Evolutionary conservation across 2,329 filamentous ascomycete species (phyloP), one percentile per base, ranked within the genome.

Genomic region (Arachnomyces sp.): DNA sequence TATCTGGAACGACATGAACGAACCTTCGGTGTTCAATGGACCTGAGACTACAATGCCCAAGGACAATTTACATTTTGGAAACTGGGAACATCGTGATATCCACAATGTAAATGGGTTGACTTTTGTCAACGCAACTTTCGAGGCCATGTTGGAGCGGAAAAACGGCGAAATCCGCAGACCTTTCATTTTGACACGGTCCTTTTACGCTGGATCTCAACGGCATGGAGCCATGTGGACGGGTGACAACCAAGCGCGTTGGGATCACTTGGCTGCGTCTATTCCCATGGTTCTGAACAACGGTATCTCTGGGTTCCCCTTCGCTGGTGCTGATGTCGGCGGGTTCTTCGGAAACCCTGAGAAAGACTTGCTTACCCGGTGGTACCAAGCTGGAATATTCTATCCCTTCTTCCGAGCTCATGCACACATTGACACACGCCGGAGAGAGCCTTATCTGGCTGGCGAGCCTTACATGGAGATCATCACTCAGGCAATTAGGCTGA

Each of bases 1-100:
- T 64, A 79, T 98, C 54, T 98, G 92, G 92, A 98, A 98, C 62
- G 92, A 98, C 62, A 98, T 98, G 92, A 96, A 95, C 59, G 92
- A 98, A 68, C 92, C 92, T 0, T 96, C 92, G 0, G 92, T 98
- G 2, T 98, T 98, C 72, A 96, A 96, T 60, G 92, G 92, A 0
- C 92, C 92, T 0, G 92, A 98, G 64, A 94, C 88, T 3, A 96
- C 90, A 4, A 96, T 96, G 89, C 92, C 92, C 46, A 95, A 95
- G 66, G 92, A 98, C 69, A 98, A 98, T 60, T 66, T 98, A 21
- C 92, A 98, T 60, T 69, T 84, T 55, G 89, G 78, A 38, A 78
- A 84, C 56, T 98, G 92, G 92, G 92, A 98, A 63, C 92, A 98
- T 61, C 85, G 92, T 47, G 92, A 98, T 59, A 69, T 98, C 4